Evolutionary conservation across 805 yeast species (phyloP).

Genomic region (Nakazawaea ishiwadae): DNA sequence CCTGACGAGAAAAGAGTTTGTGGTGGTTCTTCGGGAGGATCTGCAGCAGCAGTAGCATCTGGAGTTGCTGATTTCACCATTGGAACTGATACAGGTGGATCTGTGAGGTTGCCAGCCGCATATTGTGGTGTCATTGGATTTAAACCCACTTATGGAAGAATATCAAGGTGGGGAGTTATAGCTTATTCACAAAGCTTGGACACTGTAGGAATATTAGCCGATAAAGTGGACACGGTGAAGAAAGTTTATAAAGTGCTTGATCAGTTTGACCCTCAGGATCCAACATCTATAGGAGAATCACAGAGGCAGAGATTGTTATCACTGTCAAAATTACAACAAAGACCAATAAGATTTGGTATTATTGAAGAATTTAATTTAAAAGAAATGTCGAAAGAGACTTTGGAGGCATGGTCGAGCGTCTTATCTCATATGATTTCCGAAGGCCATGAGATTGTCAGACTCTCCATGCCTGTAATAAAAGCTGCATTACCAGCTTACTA

Average conservation of each 20-base stretch:
- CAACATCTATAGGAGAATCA: conserved; percentile 59
- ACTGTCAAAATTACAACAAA: no score
- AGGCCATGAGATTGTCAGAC: conserved; percentile 47
- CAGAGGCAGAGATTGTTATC: no score
- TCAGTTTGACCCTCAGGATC: conserved; percentile 67
- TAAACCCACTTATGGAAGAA: conserved; percentile 90
- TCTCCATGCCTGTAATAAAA: conserved; percentile 68
- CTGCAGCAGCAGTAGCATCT: conserved; percentile 87
- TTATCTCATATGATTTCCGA: conserved; percentile 43
- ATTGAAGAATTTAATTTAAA: conserved; percentile 61
- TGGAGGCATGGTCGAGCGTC: conserved; percentile 40
- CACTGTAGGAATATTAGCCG: conserved; percentile 82
- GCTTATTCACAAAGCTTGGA: conserved; percentile 93
- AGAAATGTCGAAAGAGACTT: conserved; percentile 45
- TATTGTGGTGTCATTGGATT: conserved; percentile 82
- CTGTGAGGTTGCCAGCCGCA: conserved; percentile 88
- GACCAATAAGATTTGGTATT: conserved; percentile 58
- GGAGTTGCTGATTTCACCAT: conserved; percentile 67
- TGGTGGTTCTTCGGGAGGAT: conserved; percentile 97
- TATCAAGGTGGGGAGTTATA: conserved; percentile 88
- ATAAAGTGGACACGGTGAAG: conserved; percentile 36
- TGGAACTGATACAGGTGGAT: conserved; percentile 98
- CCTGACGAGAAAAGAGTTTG: conserved; percentile 34
- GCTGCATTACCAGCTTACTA: conserved; percentile 76
- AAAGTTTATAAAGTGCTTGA: conserved; percentile 55